phyloP scores from a whole-genome alignment of 2,329 filamentous ascomycete species.

The Akanthomyces dipterigenus region DNA sequence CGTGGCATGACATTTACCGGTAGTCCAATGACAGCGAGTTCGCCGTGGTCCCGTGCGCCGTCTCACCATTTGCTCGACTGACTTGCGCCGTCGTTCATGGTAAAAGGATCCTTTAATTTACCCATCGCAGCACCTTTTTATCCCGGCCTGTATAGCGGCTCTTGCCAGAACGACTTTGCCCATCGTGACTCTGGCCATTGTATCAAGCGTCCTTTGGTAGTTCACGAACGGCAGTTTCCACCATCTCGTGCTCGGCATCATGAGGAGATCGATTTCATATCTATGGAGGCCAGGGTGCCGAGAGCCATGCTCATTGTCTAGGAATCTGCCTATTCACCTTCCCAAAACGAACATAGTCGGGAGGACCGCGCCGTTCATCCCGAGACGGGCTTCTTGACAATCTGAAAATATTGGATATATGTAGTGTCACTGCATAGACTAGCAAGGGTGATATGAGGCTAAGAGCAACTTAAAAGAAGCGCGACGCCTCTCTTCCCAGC shows the following conservation, averaged over 20 bases:
- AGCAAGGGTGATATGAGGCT: background rate
- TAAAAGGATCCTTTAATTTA: background rate
- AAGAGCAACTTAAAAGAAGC: background rate
- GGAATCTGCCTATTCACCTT: background rate
- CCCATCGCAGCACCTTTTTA: background rate
- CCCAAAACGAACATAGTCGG: background rate
- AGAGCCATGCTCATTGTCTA: background rate
- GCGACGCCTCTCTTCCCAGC: background rate
- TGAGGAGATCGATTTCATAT: background rate
- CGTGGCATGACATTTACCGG: background rate
- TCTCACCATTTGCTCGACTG: background rate
- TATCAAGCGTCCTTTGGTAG: background rate
- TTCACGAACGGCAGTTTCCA: background rate
- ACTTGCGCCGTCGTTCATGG: background rate
- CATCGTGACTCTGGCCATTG: background rate
- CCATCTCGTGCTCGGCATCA: slow-evolving; percentile 3
- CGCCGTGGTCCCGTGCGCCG: background rate
- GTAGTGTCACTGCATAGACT: background rate
- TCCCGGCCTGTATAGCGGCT: background rate
- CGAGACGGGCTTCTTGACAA: background rate
- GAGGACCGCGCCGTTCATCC: background rate
- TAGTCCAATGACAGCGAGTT: background rate
- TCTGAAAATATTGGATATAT: background rate
- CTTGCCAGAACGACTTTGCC: background rate
- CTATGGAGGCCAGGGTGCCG: background rate